phyloP scores from a whole-genome alignment of 805 yeast genomes.

The Debaryomyces maramus region DNA sequence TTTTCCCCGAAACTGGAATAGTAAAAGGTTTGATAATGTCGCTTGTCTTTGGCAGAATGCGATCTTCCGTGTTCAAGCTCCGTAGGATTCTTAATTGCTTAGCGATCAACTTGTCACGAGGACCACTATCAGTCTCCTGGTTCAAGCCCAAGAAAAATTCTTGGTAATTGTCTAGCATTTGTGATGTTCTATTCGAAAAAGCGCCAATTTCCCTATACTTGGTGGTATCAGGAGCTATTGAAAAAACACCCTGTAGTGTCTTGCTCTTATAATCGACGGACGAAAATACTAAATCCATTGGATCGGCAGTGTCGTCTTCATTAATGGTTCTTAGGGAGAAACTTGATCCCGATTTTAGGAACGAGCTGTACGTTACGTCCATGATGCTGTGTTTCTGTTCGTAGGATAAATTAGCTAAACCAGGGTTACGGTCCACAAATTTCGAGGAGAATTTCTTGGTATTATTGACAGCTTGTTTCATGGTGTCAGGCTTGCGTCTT shows the following conservation, averaged over 20 bases:
- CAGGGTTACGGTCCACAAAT: background rate
- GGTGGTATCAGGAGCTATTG: constrained; percentile 6
- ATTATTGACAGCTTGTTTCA: background rate
- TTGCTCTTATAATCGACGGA: constrained; percentile 21
- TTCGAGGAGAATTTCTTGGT: background rate
- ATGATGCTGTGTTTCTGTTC: constrained; percentile 18
- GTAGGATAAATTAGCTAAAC: constrained; percentile 4
- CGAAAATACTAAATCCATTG: constrained; percentile 17
- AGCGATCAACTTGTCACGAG: constrained; percentile 6
- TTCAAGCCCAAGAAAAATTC: constrained; percentile 1
- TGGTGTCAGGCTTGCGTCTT: background rate
- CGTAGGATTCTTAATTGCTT: constrained; percentile 14
- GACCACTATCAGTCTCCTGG: background rate
- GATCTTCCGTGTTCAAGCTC: constrained; percentile 1
- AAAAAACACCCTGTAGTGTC: constrained; percentile 18
- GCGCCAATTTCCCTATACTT: background rate
- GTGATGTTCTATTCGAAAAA: background rate
- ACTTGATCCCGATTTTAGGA: constrained; percentile 24
- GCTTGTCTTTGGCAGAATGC: background rate
- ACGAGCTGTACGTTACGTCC: constrained; percentile 20
- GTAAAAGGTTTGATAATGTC: constrained; percentile 8
- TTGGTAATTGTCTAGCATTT: background rate
- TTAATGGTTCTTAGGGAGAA: constrained; percentile 11
- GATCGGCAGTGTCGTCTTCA: background rate
- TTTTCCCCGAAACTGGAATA: constrained; percentile 24